These are phyloP conservation scores for Corchorus capsularis DNA, from an alignment of 345 rosid species.

Conservation along the genomic window DNA sequence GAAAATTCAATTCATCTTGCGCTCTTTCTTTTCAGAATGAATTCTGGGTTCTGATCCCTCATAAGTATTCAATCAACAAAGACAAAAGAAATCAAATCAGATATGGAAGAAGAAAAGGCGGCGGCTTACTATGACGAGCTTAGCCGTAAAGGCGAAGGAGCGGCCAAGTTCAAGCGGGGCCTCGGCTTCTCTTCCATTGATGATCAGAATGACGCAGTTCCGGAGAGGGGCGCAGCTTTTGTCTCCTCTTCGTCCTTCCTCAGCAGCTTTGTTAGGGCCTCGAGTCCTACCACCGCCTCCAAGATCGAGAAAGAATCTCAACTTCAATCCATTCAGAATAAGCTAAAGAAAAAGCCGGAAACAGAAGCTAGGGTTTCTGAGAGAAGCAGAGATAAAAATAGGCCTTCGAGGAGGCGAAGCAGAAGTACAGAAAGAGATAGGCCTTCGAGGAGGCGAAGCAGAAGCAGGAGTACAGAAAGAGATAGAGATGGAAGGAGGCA, in stretches of 20 bases:
- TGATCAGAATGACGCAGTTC: slow-evolving; percentile 28
- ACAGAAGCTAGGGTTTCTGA: slow-evolving; percentile 34
- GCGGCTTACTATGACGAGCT: slow-evolving; percentile 87
- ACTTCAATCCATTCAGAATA: slow-evolving; percentile 64
- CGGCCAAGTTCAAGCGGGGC: slow-evolving; percentile 96
- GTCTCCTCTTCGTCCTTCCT: slow-evolving; percentile 67
- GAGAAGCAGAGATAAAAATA: slow-evolving; percentile 41
- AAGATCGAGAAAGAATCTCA: slow-evolving; percentile 61
- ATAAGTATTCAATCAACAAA: no score
- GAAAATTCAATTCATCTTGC: no score
- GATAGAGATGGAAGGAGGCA: slow-evolving; percentile 33
- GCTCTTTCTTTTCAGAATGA: no score
- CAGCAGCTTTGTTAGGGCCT: slow-evolving; percentile 70
- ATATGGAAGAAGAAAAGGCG: slow-evolving; percentile 78
- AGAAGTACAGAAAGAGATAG: slow-evolving; percentile 40
- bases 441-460: slow-evolving; percentile 42
- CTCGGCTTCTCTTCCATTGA: slow-evolving; percentile 71
- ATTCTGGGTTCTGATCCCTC: no score
- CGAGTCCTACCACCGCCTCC: slow-evolving; percentile 53
- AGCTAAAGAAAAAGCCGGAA: slow-evolving; percentile 60
- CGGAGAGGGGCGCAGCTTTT: slow-evolving; percentile 53
- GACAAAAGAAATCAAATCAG: no score
- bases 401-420: slow-evolving; percentile 29
- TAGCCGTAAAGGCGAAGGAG: slow-evolving; percentile 85
- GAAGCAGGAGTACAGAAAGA: slow-evolving; percentile 41